These are phyloP conservation scores for Wallacemonas sp. DNA, from an alignment of 208 protist species.

Conservation along the genomic window DNA sequence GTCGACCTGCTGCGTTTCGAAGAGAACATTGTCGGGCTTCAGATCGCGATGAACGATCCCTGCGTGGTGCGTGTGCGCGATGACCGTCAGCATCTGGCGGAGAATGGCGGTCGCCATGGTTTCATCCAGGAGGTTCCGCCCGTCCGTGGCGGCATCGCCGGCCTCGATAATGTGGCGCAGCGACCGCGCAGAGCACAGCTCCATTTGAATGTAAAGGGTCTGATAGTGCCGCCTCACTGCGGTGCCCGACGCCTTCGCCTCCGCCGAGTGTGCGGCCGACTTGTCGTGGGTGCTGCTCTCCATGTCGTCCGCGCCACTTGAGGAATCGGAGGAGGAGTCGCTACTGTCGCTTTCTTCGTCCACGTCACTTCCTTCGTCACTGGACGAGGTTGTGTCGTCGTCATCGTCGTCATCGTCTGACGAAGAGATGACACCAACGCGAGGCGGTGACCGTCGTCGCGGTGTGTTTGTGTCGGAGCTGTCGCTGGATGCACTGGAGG, in stretches of 20 bases:
- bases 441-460: not conserved
- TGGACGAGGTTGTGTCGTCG: not conserved
- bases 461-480: not conserved
- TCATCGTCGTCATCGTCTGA: not conserved
- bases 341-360: slow-evolving; percentile 25
- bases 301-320: not conserved
- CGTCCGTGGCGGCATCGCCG: slow-evolving; percentile 47
- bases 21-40: slow-evolving; percentile 85
- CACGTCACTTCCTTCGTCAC: not conserved
- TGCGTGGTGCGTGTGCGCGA: slow-evolving; percentile 72
- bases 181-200: slow-evolving; percentile 75
- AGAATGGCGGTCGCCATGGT: slow-evolving; percentile 40
- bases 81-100: slow-evolving; percentile 76
- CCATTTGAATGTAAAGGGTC: slow-evolving; percentile 91
- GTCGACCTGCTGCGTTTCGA: slow-evolving; percentile 56
- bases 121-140: slow-evolving; percentile 40
- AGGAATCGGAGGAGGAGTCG: slow-evolving; percentile 6
- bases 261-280: not conserved
- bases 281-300: not conserved
- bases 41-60: slow-evolving; percentile 81
- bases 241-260: not conserved
- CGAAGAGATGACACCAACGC: not conserved
- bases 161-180: slow-evolving; percentile 78
- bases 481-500: too few relatives aligned
- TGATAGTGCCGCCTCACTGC: slow-evolving; percentile 26